phyloP scores from a whole-genome alignment of 2,329 filamentous ascomycete genomes.

The Penicillium sp. region DNA sequence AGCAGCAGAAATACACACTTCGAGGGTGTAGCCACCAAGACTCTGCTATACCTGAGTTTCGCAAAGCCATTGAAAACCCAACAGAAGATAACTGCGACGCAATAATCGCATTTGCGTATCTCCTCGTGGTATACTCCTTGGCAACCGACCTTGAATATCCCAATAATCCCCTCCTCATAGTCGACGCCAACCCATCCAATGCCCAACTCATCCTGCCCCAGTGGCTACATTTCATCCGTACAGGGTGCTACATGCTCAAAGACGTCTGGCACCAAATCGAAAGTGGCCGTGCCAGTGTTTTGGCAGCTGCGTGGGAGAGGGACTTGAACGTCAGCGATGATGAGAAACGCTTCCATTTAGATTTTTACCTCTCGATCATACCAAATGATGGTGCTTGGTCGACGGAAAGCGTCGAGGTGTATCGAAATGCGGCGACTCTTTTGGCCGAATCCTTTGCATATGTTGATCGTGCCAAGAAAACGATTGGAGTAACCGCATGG shows the following conservation, averaged over 20 bases:
- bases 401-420: neutral
- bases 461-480: conserved; percentile 2
- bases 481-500: conserved; percentile 34
- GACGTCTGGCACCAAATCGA: conserved; percentile 24
- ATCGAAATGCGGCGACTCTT: conserved; percentile 7
- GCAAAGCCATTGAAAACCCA: conserved; percentile 19
- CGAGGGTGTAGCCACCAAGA: conserved; percentile 22
- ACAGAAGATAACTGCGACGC: conserved; percentile 22
- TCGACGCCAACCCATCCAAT: neutral
- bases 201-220: conserved; percentile 9
- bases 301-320: conserved; percentile 35
- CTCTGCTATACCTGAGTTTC: conserved; percentile 31
- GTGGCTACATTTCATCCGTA: conserved; percentile 29
- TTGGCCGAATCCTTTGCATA: conserved; percentile 15
- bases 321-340: conserved; percentile 16
- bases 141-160: conserved; percentile 22
- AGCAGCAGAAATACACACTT: conserved; percentile 20
- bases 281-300: conserved; percentile 13
- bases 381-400: conserved; percentile 9
- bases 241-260: conserved; percentile 27
- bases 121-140: conserved; percentile 26
- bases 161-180: conserved; percentile 23
- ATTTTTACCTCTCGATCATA: conserved; percentile 10
- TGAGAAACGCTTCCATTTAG: conserved; percentile 8
- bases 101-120: conserved; percentile 21